A percentile compares a stretch with the other conserved stretches of the same genome.
These are phyloP conservation scores for Ophiostoma perfectum DNA, from an alignment of 2,329 filamentous ascomycete genomes.

Conservation along the genomic window DNA sequence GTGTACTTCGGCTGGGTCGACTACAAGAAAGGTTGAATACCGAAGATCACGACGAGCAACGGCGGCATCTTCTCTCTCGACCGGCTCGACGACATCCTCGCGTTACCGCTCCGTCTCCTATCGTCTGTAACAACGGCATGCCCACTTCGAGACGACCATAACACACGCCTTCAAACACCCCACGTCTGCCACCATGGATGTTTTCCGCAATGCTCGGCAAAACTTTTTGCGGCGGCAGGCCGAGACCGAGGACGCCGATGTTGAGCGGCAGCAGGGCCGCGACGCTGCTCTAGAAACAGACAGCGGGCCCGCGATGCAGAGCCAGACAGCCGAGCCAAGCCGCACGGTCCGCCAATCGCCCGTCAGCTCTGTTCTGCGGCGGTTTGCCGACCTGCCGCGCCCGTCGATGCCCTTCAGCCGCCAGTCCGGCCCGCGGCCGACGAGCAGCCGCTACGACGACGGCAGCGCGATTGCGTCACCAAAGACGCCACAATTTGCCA, in stretches of 20 bases:
- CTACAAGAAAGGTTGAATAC: background rate
- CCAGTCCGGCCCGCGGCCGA: constrained; percentile 26
- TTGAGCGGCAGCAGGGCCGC: constrained; percentile 28
- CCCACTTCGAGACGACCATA: too few relatives aligned
- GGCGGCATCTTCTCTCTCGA: background rate
- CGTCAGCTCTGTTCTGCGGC: constrained; percentile 28
- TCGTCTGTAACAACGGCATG: background rate
- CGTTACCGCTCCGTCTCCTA: background rate
- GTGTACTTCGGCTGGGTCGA: background rate
- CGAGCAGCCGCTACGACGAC: constrained; percentile 28
- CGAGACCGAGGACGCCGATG: constrained; percentile 26
- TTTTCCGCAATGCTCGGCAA: constrained; percentile 26
- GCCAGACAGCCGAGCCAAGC: background rate
- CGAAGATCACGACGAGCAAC: background rate
- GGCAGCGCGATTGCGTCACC: constrained; percentile 34
- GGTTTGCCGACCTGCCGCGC: constrained; percentile 29
- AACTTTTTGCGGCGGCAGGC: constrained; percentile 25
- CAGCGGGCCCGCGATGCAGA: background rate
- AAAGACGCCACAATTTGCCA: constrained; percentile 43
- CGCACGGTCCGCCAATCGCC: constrained; percentile 18
- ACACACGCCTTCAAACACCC: too few relatives aligned
- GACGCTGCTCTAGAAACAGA: constrained; percentile 16
- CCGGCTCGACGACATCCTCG: background rate
- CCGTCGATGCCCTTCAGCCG: constrained; percentile 31
- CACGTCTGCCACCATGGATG: constrained; percentile 21